A percentile compares a stretch with the other conserved stretches of the same genome.
These are phyloP conservation scores for Coemansia sp. DNA, from an alignment of 192 early-diverging fungal species.

Conservation along the genomic window DNA sequence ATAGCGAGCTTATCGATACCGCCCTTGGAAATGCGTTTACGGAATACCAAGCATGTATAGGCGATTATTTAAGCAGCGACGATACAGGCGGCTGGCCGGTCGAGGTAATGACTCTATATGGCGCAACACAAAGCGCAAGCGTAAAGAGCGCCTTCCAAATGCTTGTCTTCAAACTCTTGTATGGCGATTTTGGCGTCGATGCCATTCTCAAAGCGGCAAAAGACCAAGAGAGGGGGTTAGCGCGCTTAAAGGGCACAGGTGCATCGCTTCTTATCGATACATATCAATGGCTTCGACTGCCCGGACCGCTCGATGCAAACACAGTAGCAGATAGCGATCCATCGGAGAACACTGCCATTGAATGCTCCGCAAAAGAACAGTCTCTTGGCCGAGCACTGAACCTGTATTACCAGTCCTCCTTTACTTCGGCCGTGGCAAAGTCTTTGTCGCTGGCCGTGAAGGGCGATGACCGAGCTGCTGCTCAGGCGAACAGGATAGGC, in stretches of 20 bases:
- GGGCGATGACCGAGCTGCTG: conserved; percentile 23
- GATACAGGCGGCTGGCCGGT: conserved; percentile 32
- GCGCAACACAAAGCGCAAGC: conserved; percentile 19
- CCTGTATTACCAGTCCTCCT: conserved; percentile 35
- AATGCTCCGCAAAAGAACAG: conserved; percentile 14
- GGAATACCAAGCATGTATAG: conserved; percentile 31
- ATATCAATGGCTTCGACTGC: conserved; percentile 42
- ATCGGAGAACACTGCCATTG: neutral
- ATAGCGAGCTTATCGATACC: conserved; percentile 37
- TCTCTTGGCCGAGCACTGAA: conserved; percentile 42
- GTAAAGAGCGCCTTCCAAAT: conserved; percentile 29
- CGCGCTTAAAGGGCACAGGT: conserved; percentile 16
- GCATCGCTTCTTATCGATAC: conserved; percentile 44
- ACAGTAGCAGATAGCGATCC: conserved; percentile 13
- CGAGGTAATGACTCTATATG: conserved; percentile 49
- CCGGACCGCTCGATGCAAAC: conserved; percentile 38
- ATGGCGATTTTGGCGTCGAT: conserved; percentile 51
- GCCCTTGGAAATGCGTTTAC: conserved; percentile 17
- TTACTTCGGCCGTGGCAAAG: conserved; percentile 27
- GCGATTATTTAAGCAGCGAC: conserved; percentile 20
- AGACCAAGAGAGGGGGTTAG: conserved; percentile 14
- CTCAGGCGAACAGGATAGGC: conserved; percentile 11
- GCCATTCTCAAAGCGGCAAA: conserved; percentile 24
- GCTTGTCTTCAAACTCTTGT: conserved; percentile 42
- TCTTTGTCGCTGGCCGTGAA: conserved; percentile 24